These are phyloP conservation scores for Psophocarpus tetragonolobus DNA, from an alignment of 306 rosid species.

Conservation along the genomic window DNA sequence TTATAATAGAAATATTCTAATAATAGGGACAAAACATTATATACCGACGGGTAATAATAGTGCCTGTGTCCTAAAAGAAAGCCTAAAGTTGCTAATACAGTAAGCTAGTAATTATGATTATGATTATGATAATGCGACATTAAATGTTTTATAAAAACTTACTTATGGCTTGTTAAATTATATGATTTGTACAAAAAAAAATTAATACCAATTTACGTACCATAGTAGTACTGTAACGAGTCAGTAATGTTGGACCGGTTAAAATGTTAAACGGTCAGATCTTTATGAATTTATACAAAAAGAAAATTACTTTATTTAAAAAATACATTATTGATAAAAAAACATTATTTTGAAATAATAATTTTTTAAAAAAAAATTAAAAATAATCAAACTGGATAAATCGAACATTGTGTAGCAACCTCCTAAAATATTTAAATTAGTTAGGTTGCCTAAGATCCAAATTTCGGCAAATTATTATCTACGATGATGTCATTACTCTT, in stretches of 20 bases:
- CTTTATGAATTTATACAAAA: background rate
- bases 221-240: background rate
- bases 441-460: background rate
- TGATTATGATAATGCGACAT: background rate
- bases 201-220: background rate
- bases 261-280: background rate
- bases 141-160: background rate
- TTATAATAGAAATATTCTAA: background rate
- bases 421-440: background rate
- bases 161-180: background rate
- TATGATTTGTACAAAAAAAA: background rate
- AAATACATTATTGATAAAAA: too few species aligned
- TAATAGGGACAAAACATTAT: background rate
- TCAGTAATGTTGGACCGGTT: background rate
- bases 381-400: background rate
- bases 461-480: slow-evolving; percentile 21
- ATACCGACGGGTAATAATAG: background rate
- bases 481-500: background rate
- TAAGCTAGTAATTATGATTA: background rate
- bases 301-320: too few species aligned
- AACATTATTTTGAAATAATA: too few species aligned
- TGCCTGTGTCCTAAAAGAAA: too few species aligned
- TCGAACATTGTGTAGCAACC: background rate
- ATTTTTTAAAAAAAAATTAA: background rate
- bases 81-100: background rate